Base-by-base conservation (phyloP, 2,329 filamentous ascomycete species). In the Raffaelea ambrosiae region DNA sequence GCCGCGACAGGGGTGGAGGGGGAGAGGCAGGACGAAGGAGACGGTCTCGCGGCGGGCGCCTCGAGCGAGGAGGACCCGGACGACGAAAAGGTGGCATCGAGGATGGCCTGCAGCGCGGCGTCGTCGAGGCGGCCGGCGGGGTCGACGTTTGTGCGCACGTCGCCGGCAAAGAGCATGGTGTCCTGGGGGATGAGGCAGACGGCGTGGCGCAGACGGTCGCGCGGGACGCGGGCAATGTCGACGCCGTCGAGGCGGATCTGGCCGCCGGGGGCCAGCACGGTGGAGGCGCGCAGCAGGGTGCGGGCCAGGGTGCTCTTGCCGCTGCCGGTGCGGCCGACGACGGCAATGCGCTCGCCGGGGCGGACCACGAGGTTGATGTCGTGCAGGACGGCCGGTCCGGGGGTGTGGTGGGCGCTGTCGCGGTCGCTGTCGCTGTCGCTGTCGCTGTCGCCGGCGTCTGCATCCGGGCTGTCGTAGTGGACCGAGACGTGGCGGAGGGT, bases 181-280 rank as follows among this genome's bases (percentile, higher is more conserved):
- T 95, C 90, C 68, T 96, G 90, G 29, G 90, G 90, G 44, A 96
- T 89, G 65, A 95, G 95, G 90, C 94, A 57, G 95, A 91, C 43
- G 86, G 84, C 65, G 93, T 84, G n/a, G 48, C 90, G 83, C 56
- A 96, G 70, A 66, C 95, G 88, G 55, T 86, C 83, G 16, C 95
- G 75, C 11, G 90, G 90, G 55, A 95, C 94, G 49, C 74, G 71
- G 47, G 86, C 81, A 58, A 95, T 86, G 59, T 95, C 86, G n/a
- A 95, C 69, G 54, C 82, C 83, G 56, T 95, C 90, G 47, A 95
- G 85, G 22, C 89, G 58, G 53, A 96, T 93, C 60, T 83, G 85
- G 55, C 90, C 90, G 53, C 78, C 73, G 57, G 93, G 87, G 2
- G 89, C 88, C 63, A 95, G 88, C 3, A 95, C 72, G n/a, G n/a